Evolutionary conservation across 2,329 filamentous ascomycete species (phyloP).

Genomic region (Akanthomyces lecanii): DNA sequence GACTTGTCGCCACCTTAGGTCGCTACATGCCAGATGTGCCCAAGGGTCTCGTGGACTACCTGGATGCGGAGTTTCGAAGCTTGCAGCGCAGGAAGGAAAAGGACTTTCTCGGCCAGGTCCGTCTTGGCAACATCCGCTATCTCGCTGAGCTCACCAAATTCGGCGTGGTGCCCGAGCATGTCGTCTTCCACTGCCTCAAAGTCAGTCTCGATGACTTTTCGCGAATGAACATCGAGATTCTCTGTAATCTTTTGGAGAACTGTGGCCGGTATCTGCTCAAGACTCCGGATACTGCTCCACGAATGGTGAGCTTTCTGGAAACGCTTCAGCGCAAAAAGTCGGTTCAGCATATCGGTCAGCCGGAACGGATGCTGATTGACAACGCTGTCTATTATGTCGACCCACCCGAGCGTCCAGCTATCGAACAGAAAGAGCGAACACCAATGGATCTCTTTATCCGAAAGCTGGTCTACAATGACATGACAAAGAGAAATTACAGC

Average conservation of each 20-base stretch:
- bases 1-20: slow-evolving; percentile 86
- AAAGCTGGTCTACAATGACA: slow-evolving; percentile 86
- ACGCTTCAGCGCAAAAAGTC: slow-evolving; percentile 94
- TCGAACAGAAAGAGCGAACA: slow-evolving; percentile 93
- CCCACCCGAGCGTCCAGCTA: slow-evolving; percentile 86
- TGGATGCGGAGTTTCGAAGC: slow-evolving; percentile 95
- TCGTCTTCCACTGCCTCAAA: slow-evolving; percentile 97
- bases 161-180: slow-evolving; percentile 94
- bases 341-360: slow-evolving; percentile 89
- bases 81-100: slow-evolving; percentile 96
- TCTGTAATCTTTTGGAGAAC: slow-evolving; percentile 92
- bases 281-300: slow-evolving; percentile 85
- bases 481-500: slow-evolving; percentile 90
- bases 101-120: slow-evolving; percentile 91
- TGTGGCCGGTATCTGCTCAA: slow-evolving; percentile 91
- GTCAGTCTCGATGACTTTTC: slow-evolving; percentile 97
- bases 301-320: slow-evolving; percentile 91
- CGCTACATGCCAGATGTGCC: slow-evolving; percentile 94
- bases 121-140: slow-evolving; percentile 94
- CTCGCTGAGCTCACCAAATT: slow-evolving; percentile 97
- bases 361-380: slow-evolving; percentile 96
- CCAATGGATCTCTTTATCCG: slow-evolving; percentile 90
- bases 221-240: slow-evolving; percentile 98
- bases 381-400: slow-evolving; percentile 98
- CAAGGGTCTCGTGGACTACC: slow-evolving; percentile 82